Percentiles rank a stretch among this genome's conserved stretches.
phyloP scores from a whole-genome alignment of 1,284 basidiomycete species.

The Gomphus sp. region DNA sequence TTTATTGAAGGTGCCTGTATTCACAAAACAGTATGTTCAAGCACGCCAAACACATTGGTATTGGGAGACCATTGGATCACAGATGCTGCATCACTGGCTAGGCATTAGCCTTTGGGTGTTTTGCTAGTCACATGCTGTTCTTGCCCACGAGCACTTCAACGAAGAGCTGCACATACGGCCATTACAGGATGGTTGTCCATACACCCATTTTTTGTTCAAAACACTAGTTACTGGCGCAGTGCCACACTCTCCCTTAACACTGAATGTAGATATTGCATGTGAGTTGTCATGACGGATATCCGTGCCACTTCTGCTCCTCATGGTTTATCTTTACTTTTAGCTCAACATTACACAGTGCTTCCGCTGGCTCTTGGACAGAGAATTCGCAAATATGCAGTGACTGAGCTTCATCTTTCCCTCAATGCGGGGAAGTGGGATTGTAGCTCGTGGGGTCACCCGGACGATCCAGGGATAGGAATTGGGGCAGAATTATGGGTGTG shows the following conservation, averaged over 20 bases:
- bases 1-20: no score
- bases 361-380: conserved; percentile 83
- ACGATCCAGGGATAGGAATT: conserved; percentile 65
- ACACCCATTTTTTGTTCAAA: conserved; percentile 74
- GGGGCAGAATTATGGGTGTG: conserved; percentile 68
- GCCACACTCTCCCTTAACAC: conserved; percentile 45
- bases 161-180: conserved; percentile 71
- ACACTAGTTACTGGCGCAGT: conserved; percentile 46
- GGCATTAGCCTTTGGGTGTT: not conserved
- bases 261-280: conserved; percentile 30
- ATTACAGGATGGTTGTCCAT: conserved; percentile 77
- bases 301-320: not conserved
- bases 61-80: no score
- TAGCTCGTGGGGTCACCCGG: conserved; percentile 74
- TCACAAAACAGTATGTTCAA: no score
- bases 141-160: conserved; percentile 37
- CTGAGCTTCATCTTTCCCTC: conserved; percentile 80
- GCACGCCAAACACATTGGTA: no score
- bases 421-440: conserved; percentile 92
- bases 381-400: conserved; percentile 73
- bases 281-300: not conserved
- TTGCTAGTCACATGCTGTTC: not conserved
- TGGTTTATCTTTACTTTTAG: no score
- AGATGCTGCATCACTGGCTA: not conserved
- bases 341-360: conserved; percentile 49